Evolutionary conservation across 2,329 filamentous ascomycete species (phyloP), one percentile per base, ranked within the genome.

Genomic region (Colletotrichum salicis): DNA sequence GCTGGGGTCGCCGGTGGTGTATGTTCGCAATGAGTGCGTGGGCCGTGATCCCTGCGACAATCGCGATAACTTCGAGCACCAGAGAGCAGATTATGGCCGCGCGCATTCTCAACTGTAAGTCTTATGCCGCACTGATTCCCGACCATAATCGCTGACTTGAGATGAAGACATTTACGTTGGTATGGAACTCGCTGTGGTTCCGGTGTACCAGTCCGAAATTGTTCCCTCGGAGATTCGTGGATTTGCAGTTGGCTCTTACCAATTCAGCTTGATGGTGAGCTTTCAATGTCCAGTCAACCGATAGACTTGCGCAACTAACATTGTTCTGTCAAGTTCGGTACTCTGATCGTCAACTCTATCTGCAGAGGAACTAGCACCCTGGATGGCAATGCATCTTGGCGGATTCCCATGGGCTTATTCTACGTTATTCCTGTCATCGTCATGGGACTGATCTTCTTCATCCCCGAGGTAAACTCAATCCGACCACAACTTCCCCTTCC

Each of bases 11-110:
- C 11, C 76, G 81, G 3, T 77, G 73, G 74, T 78, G 76, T 69
- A 81, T 83, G 76, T 84, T 82, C 62, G 22, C 5, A 22, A 83
- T 84, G 82, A 82, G 79, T 41, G 64, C 76, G 10, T 84, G 78
- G 54, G 81, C 81, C 2, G 69, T 84, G 0, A 68, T 80, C 0
- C 74, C 78, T 0, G 79, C 82, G 4, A 80, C 78, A 1, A 76
- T 83, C 12, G 69, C 76, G 5, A 71, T 84, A 45, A 82, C 81
- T 0, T 78, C 81, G 6, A 70, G 74, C 6, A 76, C 59, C 13
- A 74, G 66, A 3, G 74, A 76, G 6, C 80, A 83, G 64, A 80
- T 83, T 22, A 74, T 84, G 69, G 78, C 77, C 3, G 81, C 76
- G 0, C 78, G 81, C 2, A 80, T 82, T 7, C 76, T 84, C 13